phyloP scores from a whole-genome alignment of 1,139 yeast genomes.

The Hemisphaericaspora xylanilytica region DNA sequence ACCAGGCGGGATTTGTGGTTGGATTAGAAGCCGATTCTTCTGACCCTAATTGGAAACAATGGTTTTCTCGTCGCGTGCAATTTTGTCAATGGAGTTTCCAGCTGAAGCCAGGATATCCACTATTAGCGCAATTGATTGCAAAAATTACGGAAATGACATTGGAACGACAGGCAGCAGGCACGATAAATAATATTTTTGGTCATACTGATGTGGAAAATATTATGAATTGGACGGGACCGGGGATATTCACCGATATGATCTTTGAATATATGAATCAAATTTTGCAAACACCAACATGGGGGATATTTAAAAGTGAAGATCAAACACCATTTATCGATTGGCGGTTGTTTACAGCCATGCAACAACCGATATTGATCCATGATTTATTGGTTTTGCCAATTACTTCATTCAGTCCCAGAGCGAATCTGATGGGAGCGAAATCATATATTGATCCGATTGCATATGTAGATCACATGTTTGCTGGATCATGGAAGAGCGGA shows the following conservation, averaged over 20 bases:
- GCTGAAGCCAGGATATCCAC: constrained; percentile 88
- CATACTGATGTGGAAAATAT: constrained; percentile 69
- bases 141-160: constrained; percentile 74
- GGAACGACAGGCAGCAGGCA: constrained; percentile 29
- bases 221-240: constrained; percentile 99
- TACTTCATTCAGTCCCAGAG: constrained; percentile 74
- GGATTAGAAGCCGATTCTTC: constrained; percentile 96
- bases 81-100: constrained; percentile 79
- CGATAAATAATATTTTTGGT: constrained; percentile 46
- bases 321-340: constrained; percentile 43
- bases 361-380: constrained; percentile 62
- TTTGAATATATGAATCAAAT: constrained; percentile 70
- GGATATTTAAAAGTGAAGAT: constrained; percentile 29
- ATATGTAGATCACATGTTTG: constrained; percentile 66
- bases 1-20: constrained; percentile 67
- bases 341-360: constrained; percentile 69
- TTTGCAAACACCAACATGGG: constrained; percentile 38
- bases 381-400: constrained; percentile 78
- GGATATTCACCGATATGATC: constrained; percentile 86
- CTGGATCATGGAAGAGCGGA: constrained; percentile 77
- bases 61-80: constrained; percentile 68
- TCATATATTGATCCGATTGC: constrained; percentile 51
- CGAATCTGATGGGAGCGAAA: constrained; percentile 74
- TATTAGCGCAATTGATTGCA: constrained; percentile 76
- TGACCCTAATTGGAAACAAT: constrained; percentile 70